Evolutionary conservation across 108 stramenopile genomes (phyloP), one percentile per base, ranked within the genome.

Genomic region (Phaeodactylum tricornutum): DNA sequence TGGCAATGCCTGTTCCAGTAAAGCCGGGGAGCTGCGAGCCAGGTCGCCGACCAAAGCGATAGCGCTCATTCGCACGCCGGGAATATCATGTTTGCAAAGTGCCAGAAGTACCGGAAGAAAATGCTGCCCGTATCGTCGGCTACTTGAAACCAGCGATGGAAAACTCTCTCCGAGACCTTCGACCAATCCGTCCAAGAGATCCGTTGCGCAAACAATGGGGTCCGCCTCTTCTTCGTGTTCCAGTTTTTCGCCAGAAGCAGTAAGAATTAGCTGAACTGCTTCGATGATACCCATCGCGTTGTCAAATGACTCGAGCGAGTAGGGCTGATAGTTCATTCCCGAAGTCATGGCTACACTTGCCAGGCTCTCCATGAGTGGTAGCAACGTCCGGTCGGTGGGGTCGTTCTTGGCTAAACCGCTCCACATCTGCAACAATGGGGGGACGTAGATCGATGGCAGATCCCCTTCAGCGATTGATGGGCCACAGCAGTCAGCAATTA

Each of bases 31-130:
- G 46, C 82, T 67, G 40, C 83, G 68, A 7, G 89, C 94, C 29
- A 95, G 50, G 53, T 95, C 94, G 14, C 94, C 94, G 35, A 95
- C 35, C 43, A 95, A 47, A 4, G 94, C 91, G 53, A 92, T 84
- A 5, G 79, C 81, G 46, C 84, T 87, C 86, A 92, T 90, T 39
- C 91, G 74, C 9, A 95, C 89, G 38, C 84, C 84, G 22, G 67
- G 44, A 19, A 63, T 31, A 19, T 77, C 53, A 52, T 81, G 75
- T 23, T 64, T 61, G 7, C 73, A 74, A 43, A 85, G 50, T 2
- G 55, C 57, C 28, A 81, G 25, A 11, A 81, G 53, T 15, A 89
- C 62, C 22, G 69, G 56, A 4, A 80, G 17, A 42, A 94, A 88
- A 48, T 78, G 62, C 5, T 74, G 77, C 1, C 69, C 62, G 44